A percentile compares a stretch with the other conserved stretches of the same genome.
Evolutionary conservation across 345 rosid species (phyloP).

Genomic region (Dipteronia sinensis): DNA sequence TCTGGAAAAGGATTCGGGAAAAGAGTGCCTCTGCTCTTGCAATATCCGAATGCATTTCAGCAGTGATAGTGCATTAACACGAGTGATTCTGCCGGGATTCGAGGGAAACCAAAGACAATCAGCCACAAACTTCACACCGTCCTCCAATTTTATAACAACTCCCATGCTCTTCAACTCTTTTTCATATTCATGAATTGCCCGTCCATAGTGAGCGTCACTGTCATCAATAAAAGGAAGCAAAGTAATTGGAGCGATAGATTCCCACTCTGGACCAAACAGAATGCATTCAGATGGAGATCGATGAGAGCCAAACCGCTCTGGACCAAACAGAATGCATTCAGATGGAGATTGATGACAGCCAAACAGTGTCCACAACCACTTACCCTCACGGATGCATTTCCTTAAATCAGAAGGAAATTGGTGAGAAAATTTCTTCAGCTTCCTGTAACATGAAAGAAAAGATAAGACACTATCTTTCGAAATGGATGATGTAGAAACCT

Average conservation of each 20-base stretch:
- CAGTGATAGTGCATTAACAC: conserved; percentile 41
- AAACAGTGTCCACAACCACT: conserved; percentile 62
- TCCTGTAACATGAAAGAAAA: conserved; percentile 50
- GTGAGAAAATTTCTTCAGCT: conserved; percentile 19
- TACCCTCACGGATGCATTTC: conserved; percentile 35
- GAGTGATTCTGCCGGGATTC: conserved; percentile 28
- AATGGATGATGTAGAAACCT: conserved; percentile 33
- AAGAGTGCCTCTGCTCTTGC: conserved; percentile 20
- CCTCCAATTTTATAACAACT: conserved; percentile 36
- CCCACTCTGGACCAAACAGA: conserved; percentile 58
- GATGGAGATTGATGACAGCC: conserved; percentile 54
- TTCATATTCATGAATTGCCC: conserved; percentile 40
- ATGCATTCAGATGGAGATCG: conserved; percentile 61
- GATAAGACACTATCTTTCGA: conserved; percentile 35
- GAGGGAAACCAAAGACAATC: conserved; percentile 39
- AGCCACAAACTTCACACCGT: conserved; percentile 55
- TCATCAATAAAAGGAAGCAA: conserved; percentile 67
- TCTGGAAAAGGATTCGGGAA: conserved; percentile 33
- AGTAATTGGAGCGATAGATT: conserved; percentile 48
- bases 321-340: conserved; percentile 58
- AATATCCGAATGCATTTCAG: conserved; percentile 45
- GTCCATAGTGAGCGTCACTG: conserved; percentile 45
- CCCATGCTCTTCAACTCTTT: conserved; percentile 56
- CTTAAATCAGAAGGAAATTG: conserved; percentile 37
- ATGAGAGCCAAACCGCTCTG: conserved; percentile 43